These are phyloP conservation scores for Fusarium oxysporum DNA, from an alignment of 2,329 filamentous ascomycete genomes.

Conservation along the genomic window DNA sequence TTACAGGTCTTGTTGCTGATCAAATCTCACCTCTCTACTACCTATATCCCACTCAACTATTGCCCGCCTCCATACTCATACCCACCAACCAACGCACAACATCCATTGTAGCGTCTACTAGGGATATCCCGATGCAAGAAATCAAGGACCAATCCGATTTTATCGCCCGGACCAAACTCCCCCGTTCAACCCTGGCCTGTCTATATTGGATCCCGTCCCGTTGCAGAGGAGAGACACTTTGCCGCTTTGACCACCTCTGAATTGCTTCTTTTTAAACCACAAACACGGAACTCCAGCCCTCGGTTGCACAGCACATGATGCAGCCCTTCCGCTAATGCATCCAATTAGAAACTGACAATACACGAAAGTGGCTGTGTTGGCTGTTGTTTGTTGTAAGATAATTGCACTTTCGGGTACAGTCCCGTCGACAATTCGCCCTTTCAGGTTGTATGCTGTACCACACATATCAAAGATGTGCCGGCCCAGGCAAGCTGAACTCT, in stretches of 20 bases:
- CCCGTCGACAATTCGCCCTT: neutral
- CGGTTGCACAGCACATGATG: conserved; percentile 12
- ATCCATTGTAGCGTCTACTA: conserved; percentile 4
- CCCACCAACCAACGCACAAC: conserved; percentile 8
- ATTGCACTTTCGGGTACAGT: neutral
- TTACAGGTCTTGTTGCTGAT: neutral
- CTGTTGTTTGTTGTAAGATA: neutral
- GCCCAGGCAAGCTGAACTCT: neutral
- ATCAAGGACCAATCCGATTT: conserved; percentile 6
- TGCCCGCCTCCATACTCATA: neutral
- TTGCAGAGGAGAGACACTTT: neutral
- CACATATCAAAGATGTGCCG: neutral
- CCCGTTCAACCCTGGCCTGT: neutral
- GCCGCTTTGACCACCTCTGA: conserved; percentile 5
- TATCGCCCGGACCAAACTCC: neutral
- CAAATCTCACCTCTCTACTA: neutral
- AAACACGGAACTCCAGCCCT: conserved; percentile 6
- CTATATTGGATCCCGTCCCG: neutral
- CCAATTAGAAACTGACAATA: conserved; percentile 1
- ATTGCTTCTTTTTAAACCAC: conserved; percentile 10
- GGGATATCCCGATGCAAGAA: conserved; percentile 16
- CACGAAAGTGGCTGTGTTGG: neutral
- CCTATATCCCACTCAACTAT: neutral
- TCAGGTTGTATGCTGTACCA: neutral
- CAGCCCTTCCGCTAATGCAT: neutral